Base-by-base conservation (phyloP, 345 rosid genomes). In the Pseudoturritis turrita region DNA sequence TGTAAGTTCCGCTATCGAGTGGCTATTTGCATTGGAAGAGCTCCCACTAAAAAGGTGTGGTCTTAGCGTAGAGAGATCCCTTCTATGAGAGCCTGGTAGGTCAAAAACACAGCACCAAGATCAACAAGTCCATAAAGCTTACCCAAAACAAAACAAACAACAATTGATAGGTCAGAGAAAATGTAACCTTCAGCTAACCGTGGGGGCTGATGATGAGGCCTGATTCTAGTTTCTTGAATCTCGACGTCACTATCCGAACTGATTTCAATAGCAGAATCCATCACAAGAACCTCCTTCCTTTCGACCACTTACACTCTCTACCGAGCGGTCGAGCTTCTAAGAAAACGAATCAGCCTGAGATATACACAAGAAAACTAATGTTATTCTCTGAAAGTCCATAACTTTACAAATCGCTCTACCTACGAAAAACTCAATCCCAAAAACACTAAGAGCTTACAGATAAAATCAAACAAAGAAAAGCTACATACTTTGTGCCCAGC, bases 191-290 rank as follows among this genome's bases (percentile, higher is more conserved):
- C 15, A 70, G 43, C 60, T 36, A 72, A 78, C 83, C 85, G 82
- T 7, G 51, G 46, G n/a, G 87, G 90, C 68, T 79, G 87, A 59
- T 22, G 65, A 26, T 9, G 68, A 72, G 72, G 51, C 81, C 86
- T 80, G 7, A 53, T n/a, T 70, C 58, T 73, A 25, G 65, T 59
- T 28, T 86, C 70, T 68, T 52, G 81, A 19, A 83, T 47, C 64
- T 84, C 92, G 2, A 62, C 59, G 6, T 90, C 97, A 73, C 94
- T 88, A 66, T 93, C 97, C 17, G 97, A 93, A 80, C 96, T 90
- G 37, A 91, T 89, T 49, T 87, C 87, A 78, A 93, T 93, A 58
- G 85, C 79, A 7, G 77, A 73, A 58, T 80, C 83, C 80, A 82
- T 77, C 13, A 6, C n/a, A 46, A 18, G 18, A 43, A 33, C 13